Percentiles rank a stretch among this genome's conserved stretches.
Conservation (phyloP, 1,284 basidiomycete species). For the Malassezia sympodialis region DNA sequence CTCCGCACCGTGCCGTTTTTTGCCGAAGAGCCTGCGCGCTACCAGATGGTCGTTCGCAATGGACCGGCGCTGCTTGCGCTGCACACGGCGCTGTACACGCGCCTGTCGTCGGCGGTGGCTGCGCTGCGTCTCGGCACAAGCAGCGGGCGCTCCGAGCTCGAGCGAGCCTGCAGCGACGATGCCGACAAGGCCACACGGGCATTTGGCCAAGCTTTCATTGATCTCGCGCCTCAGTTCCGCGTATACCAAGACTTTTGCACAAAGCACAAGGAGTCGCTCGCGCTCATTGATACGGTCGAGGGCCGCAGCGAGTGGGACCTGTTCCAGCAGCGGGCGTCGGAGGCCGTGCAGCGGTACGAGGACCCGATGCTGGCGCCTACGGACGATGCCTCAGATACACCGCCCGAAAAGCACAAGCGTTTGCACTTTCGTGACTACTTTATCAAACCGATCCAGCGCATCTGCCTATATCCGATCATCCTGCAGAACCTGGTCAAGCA, state of each 20-base stretch:
- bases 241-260: conserved; percentile 42
- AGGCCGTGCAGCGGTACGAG: conserved; percentile 12
- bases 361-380: conserved; percentile 9
- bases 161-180: conserved; percentile 18
- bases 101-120: not conserved
- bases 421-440: conserved; percentile 43
- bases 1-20: conserved; percentile 39
- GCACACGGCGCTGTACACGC: conserved; percentile 29
- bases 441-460: conserved; percentile 46
- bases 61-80: conserved; percentile 30
- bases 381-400: conserved; percentile 9
- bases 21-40: conserved; percentile 27
- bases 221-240: conserved; percentile 25
- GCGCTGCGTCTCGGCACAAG: not conserved
- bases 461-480: conserved; percentile 43
- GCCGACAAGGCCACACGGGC: conserved; percentile 27
- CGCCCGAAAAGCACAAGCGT: conserved; percentile 18
- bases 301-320: conserved; percentile 40
- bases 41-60: conserved; percentile 37
- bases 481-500: conserved; percentile 40
- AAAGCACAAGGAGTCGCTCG: conserved; percentile 41
- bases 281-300: conserved; percentile 39
- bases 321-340: conserved; percentile 36
- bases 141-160: not conserved
- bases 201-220: conserved; percentile 23